These are phyloP conservation scores for Boehmeria nivea DNA, from an alignment of 306 rosid genomes.

Conservation along the genomic window DNA sequence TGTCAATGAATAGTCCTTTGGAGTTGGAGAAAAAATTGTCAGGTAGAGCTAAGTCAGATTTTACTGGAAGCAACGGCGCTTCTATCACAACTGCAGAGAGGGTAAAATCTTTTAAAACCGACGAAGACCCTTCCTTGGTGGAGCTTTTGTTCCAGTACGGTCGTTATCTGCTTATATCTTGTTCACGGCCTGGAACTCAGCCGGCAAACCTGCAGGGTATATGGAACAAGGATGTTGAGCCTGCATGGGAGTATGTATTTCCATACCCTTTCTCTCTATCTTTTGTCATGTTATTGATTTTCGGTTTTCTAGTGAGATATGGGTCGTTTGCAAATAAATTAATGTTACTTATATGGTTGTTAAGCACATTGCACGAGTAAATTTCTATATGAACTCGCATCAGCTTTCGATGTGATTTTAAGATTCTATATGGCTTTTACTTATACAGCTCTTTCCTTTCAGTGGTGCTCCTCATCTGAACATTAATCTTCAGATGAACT, in stretches of 20 bases:
- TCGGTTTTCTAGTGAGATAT: no score
- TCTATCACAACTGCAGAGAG: slow-evolving; percentile 72
- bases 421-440: no score
- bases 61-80: slow-evolving; percentile 29
- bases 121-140: slow-evolving; percentile 89
- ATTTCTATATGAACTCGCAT: no score
- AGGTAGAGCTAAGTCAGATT: slow-evolving; percentile 22
- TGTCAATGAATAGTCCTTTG: slow-evolving; percentile 14
- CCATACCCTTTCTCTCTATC: not conserved
- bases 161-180: slow-evolving; percentile 80
- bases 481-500: slow-evolving; percentile 93
- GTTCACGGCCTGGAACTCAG: slow-evolving; percentile 88
- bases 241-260: slow-evolving; percentile 80
- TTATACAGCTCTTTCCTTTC: slow-evolving; percentile 6
- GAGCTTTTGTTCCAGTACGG: slow-evolving; percentile 92
- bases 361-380: no score
- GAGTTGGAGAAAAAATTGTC: slow-evolving; percentile 19
- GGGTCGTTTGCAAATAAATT: no score
- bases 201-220: slow-evolving; percentile 85
- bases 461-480: slow-evolving; percentile 96
- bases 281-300: not conserved
- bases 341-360: no score
- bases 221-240: slow-evolving; percentile 74
- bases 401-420: no score
- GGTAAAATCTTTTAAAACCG: slow-evolving; percentile 66